phyloP scores from a whole-genome alignment of 2,329 filamentous ascomycete species.

The Phaeosphaeria sp. region DNA sequence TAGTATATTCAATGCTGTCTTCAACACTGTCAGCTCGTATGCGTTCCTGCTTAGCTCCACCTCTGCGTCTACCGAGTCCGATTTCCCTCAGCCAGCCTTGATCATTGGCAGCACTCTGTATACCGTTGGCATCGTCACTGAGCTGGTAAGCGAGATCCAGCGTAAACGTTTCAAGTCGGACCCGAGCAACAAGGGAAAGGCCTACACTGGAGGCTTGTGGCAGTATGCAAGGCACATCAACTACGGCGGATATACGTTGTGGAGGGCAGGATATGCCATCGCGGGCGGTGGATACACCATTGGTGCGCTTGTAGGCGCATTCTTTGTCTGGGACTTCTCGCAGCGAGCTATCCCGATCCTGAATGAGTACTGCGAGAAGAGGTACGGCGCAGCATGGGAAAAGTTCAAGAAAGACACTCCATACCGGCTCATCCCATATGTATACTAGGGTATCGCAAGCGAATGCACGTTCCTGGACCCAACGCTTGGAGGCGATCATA shows the following conservation, averaged over 20 bases:
- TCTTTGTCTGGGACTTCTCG: slow-evolving; percentile 56
- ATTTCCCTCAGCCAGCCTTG: slow-evolving; percentile 51
- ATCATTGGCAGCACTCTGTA: slow-evolving; percentile 60
- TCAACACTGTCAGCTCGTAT: slow-evolving; percentile 64
- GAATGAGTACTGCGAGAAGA: slow-evolving; percentile 56
- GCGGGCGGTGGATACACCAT: slow-evolving; percentile 56
- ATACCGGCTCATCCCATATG: slow-evolving; percentile 43
- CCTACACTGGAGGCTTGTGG: slow-evolving; percentile 59
- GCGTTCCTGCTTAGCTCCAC: slow-evolving; percentile 60
- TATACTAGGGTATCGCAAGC: slow-evolving; percentile 27
- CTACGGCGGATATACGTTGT: slow-evolving; percentile 61
- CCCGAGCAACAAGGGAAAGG: slow-evolving; percentile 59
- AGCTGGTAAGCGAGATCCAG: slow-evolving; percentile 65
- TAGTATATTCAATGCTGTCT: slow-evolving; percentile 59
- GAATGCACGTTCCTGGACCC: background rate
- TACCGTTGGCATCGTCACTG: slow-evolving; percentile 58
- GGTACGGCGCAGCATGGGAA: slow-evolving; percentile 51
- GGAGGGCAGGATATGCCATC: slow-evolving; percentile 58
- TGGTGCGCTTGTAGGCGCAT: slow-evolving; percentile 49
- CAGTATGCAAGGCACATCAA: slow-evolving; percentile 60
- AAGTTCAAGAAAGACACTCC: slow-evolving; percentile 50
- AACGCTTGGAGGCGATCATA: background rate
- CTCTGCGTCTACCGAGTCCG: slow-evolving; percentile 51
- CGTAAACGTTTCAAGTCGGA: slow-evolving; percentile 60
- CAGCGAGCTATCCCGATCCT: slow-evolving; percentile 54